Conservation (phyloP, 73 alveolate genomes). For the Paramecium sexaurelia region DNA sequence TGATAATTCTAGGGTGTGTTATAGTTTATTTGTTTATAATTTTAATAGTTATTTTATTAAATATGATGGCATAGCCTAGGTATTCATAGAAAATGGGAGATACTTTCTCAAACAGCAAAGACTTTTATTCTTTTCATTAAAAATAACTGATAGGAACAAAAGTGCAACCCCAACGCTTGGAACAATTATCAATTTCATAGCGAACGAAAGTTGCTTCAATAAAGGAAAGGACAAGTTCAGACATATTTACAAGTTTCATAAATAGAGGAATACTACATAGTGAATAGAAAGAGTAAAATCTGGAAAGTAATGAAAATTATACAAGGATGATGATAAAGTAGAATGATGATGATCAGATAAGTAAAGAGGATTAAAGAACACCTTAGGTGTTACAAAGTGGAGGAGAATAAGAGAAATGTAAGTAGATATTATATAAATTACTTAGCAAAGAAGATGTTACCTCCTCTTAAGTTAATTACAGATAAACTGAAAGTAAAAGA, state of each 20-base stretch:
- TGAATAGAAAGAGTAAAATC: not conserved
- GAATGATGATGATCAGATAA: not conserved
- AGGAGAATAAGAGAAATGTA: not conserved
- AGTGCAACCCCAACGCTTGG: not conserved
- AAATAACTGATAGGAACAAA: not conserved
- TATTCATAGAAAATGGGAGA: not conserved
- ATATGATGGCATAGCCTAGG: constrained; percentile 11
- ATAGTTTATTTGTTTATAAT: not conserved
- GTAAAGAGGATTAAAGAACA: not conserved
- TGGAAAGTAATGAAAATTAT: not conserved
- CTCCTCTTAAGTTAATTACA: not conserved
- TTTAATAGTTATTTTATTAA: not conserved
- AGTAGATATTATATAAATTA: not conserved
- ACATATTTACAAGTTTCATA: not conserved
- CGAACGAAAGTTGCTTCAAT: not conserved
- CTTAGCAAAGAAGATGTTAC: constrained; percentile 17
- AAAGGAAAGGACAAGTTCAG: not conserved
- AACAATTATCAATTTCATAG: not conserved
- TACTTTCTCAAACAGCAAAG: constrained; percentile 24
- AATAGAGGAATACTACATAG: not conserved
- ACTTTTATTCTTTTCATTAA: constrained; percentile 36
- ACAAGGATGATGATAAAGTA: not conserved
- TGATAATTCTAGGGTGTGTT: not conserved
- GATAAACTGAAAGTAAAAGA: not conserved
- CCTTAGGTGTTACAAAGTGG: not conserved